Percentiles rank a stretch among this genome's conserved stretches.
Conservation (phyloP, 2,329 filamentous ascomycete species). For the Colletotrichum lindemuthianum region DNA sequence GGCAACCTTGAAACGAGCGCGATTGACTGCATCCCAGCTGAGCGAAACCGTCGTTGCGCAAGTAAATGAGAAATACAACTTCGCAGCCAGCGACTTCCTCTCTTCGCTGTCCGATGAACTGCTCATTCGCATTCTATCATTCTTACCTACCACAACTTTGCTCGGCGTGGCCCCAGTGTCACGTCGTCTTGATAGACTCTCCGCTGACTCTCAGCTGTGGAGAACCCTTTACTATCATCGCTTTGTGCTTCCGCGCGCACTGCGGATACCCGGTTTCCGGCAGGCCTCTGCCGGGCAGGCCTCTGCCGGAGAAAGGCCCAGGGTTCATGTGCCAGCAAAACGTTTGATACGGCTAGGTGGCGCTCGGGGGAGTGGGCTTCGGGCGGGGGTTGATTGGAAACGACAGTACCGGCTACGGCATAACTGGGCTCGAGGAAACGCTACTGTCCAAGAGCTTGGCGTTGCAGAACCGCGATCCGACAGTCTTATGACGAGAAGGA, state of each 20-base stretch:
- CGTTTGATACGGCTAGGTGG: slow-evolving; percentile 56
- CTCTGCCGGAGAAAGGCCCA: slow-evolving; percentile 44
- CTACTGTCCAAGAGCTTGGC: slow-evolving; percentile 80
- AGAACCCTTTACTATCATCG: slow-evolving; percentile 86
- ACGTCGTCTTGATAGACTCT: slow-evolving; percentile 75
- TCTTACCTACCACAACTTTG: slow-evolving; percentile 75
- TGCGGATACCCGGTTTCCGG: slow-evolving; percentile 76
- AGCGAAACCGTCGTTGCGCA: background rate
- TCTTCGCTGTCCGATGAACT: slow-evolving; percentile 87
- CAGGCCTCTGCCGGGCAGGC: slow-evolving; percentile 47
- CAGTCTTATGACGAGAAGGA: slow-evolving; percentile 53
- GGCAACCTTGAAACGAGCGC: background rate
- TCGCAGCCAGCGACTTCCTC: slow-evolving; percentile 63
- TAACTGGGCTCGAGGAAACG: slow-evolving; percentile 89
- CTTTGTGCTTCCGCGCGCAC: slow-evolving; percentile 84
- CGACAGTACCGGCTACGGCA: slow-evolving; percentile 86
- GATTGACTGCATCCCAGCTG: background rate
- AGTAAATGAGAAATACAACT: slow-evolving; percentile 26
- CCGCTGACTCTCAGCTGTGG: slow-evolving; percentile 89
- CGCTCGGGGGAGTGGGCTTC: slow-evolving; percentile 59
- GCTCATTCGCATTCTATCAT: slow-evolving; percentile 83
- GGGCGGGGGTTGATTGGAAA: slow-evolving; percentile 82
- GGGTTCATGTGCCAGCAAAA: slow-evolving; percentile 57
- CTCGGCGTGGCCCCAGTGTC: slow-evolving; percentile 74
- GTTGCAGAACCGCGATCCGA: slow-evolving; percentile 54